phyloP scores from a whole-genome alignment of 306 rosid genomes.

The Fragaria nilgerrensis region DNA sequence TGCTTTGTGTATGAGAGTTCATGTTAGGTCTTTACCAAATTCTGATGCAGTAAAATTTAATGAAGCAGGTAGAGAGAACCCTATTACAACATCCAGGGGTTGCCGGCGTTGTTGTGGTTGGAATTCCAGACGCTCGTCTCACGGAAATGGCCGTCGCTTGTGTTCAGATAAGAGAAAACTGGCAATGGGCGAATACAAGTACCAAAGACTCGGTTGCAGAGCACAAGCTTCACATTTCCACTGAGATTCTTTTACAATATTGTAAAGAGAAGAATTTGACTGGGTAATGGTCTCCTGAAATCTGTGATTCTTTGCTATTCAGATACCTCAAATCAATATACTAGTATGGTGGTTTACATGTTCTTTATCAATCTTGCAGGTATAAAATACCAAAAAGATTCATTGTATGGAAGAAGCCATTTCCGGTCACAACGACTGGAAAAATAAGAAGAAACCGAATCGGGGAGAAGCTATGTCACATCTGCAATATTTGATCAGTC shows the following conservation, averaged over 20 bases:
- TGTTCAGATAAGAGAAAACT: conserved; percentile 46
- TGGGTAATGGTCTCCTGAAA: conserved; percentile 38
- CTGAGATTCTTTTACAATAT: conserved; percentile 42
- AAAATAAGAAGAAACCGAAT: conserved; percentile 64
- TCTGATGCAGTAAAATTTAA: conserved; percentile 2
- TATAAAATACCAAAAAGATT: conserved; percentile 75
- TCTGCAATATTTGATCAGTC: conserved; percentile 46
- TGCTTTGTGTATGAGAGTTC: neutral
- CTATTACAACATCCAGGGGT: conserved; percentile 73
- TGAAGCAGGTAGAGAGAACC: conserved; percentile 65
- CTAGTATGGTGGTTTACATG: neutral
- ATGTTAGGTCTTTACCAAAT: neutral
- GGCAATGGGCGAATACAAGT: conserved; percentile 54
- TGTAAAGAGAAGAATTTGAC: conserved; percentile 55
- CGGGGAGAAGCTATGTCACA: conserved; percentile 45
- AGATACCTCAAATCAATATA: neutral
- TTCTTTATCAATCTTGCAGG: conserved; percentile 38
- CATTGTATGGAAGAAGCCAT: conserved; percentile 57
- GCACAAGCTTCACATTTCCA: conserved; percentile 39
- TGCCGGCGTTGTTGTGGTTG: conserved; percentile 52
- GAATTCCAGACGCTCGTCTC: conserved; percentile 65
- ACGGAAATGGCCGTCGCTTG: conserved; percentile 74
- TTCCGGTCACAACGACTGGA: conserved; percentile 70
- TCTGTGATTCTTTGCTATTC: neutral
- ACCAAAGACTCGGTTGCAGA: conserved; percentile 21